Conservation (phyloP, 2,329 filamentous ascomycete species). For the Hymenoscyphus albidus region DNA sequence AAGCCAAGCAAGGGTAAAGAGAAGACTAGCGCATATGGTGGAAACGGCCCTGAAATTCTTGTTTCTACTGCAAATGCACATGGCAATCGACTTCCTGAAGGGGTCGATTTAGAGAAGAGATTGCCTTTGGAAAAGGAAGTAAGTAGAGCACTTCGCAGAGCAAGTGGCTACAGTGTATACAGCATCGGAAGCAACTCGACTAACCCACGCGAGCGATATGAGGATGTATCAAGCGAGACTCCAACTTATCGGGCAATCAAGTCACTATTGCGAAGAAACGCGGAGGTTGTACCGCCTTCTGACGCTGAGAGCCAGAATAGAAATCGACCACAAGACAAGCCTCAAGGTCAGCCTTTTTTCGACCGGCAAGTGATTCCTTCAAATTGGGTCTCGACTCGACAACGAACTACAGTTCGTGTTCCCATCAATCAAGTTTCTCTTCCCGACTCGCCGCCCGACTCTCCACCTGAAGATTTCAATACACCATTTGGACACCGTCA, state of each 20-base stretch:
- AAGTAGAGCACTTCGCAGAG: slow-evolving; percentile 30
- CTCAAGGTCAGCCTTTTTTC: slow-evolving; percentile 24
- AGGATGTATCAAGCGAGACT: slow-evolving; percentile 11
- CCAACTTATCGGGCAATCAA: slow-evolving; percentile 13
- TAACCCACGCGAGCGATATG: slow-evolving; percentile 15
- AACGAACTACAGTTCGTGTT: slow-evolving; percentile 25
- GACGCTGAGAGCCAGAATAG: slow-evolving; percentile 11
- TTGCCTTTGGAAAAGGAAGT: slow-evolving; percentile 31
- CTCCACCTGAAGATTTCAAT: slow-evolving; percentile 5
- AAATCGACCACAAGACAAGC: slow-evolving; percentile 8
- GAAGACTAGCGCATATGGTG: slow-evolving; percentile 13
- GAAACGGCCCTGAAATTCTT: slow-evolving; percentile 13
- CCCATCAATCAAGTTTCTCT: slow-evolving; percentile 23
- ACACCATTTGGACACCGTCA: slow-evolving; percentile 6
- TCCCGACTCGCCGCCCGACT: slow-evolving; percentile 19
- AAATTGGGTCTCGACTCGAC: slow-evolving; percentile 21
- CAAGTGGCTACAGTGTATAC: slow-evolving; percentile 27
- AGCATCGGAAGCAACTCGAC: slow-evolving; percentile 27
- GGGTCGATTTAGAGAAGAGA: slow-evolving; percentile 10
- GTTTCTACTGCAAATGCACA: slow-evolving; percentile 15
- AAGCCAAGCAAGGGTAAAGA: background rate
- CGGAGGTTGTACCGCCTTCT: slow-evolving; percentile 14
- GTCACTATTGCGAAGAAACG: slow-evolving; percentile 16
- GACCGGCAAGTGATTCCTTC: slow-evolving; percentile 23
- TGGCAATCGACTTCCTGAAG: slow-evolving; percentile 9